A percentile compares a stretch with the other conserved stretches of the same genome.
phyloP scores from a whole-genome alignment of 192 early-diverging fungal genomes.

The Phycomyces nitens region DNA sequence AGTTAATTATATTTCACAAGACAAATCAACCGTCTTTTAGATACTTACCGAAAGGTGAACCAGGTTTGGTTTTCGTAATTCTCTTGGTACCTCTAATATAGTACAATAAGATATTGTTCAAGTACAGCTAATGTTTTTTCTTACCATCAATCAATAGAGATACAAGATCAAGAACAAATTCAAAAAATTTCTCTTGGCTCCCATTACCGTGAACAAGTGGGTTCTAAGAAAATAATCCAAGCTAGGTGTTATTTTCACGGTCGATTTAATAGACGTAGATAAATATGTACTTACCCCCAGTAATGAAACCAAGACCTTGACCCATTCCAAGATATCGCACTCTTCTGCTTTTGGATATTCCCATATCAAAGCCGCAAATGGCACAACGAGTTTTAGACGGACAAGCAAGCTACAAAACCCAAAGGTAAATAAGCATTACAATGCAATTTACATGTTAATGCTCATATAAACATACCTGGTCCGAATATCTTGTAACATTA shows the following conservation, averaged over 20 bases:
- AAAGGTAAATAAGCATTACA: slow-evolving; percentile 1
- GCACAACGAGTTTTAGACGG: slow-evolving; percentile 43
- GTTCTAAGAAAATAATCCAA: slow-evolving; percentile 18
- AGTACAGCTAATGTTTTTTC: neutral
- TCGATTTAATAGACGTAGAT: neutral
- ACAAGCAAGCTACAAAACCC: slow-evolving; percentile 34
- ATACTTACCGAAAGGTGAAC: slow-evolving; percentile 35
- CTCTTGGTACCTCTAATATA: slow-evolving; percentile 36
- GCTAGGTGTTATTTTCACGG: neutral
- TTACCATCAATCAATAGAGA: slow-evolving; percentile 50
- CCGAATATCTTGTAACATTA: slow-evolving; percentile 35
- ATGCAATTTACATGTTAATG: neutral
- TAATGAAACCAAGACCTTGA: slow-evolving; percentile 38
- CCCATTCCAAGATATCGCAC: slow-evolving; percentile 43
- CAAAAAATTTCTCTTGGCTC: slow-evolving; percentile 52
- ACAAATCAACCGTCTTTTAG: slow-evolving; percentile 14
- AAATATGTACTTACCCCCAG: slow-evolving; percentile 30
- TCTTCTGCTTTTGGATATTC: slow-evolving; percentile 39
- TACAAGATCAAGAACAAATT: slow-evolving; percentile 51
- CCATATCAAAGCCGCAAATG: slow-evolving; percentile 46
- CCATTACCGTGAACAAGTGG: slow-evolving; percentile 52
- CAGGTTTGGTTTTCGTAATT: slow-evolving; percentile 41
- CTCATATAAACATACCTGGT: slow-evolving; percentile 21
- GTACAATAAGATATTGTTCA: neutral
- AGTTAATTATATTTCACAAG: neutral